phyloP scores from a whole-genome alignment of 108 stramenopile genomes.

The Stephanodiscus triporus region DNA sequence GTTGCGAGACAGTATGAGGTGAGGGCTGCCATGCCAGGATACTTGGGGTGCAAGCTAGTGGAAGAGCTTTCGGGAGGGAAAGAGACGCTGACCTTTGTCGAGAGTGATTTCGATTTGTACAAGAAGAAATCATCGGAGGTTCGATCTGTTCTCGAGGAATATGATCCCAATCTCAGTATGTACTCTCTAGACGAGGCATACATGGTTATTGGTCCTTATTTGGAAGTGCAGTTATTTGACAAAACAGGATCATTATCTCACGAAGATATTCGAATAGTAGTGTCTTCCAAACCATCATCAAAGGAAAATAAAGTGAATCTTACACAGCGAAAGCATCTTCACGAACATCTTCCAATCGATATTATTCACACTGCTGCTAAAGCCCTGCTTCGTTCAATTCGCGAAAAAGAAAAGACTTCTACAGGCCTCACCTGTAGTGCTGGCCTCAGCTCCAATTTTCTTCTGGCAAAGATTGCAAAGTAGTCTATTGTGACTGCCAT shows the following conservation, averaged over 20 bases:
- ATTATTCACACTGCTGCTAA: conserved; percentile 38
- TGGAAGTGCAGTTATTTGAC: conserved; percentile 45
- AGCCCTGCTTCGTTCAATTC: conserved; percentile 66
- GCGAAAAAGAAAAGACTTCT: conserved; percentile 56
- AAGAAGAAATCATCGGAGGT: conserved; percentile 73
- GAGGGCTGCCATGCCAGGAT: conserved; percentile 97
- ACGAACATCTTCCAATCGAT: conserved; percentile 21
- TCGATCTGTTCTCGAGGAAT: conserved; percentile 72
- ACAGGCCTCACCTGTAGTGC: conserved; percentile 95
- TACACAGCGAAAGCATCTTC: not conserved
- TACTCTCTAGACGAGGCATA: conserved; percentile 95
- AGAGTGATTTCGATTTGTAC: conserved; percentile 81
- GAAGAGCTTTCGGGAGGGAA: conserved; percentile 70
- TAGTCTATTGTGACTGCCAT: not conserved
- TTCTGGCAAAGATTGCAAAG: conserved; percentile 91
- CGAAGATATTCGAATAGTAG: conserved; percentile 38
- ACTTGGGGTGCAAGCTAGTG: conserved; percentile 89
- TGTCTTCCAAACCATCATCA: conserved; percentile 19
- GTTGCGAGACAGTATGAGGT: conserved; percentile 92
- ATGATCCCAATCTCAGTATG: conserved; percentile 83
- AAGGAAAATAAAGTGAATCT: not conserved
- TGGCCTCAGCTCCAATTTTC: conserved; percentile 88
- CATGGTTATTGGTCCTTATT: conserved; percentile 86
- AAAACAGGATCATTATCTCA: conserved; percentile 36
- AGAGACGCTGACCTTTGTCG: conserved; percentile 72